Evolutionary conservation across 163 green algal species (phyloP).

Genomic region (Chlamydomonas reinhardtii): DNA sequence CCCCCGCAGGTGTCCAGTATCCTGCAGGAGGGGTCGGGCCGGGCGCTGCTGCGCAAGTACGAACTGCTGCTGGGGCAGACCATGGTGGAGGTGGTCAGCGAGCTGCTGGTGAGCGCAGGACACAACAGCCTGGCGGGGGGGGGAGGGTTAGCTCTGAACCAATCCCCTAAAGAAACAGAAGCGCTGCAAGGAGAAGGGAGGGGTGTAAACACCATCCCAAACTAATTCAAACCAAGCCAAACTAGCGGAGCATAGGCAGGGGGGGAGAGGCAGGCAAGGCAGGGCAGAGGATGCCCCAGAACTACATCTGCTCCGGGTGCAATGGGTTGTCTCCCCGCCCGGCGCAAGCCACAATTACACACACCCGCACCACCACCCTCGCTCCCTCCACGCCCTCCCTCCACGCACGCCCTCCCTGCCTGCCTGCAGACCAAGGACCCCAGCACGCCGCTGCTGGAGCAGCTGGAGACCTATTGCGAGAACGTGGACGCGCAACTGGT

Average conservation of each 20-base stretch:
- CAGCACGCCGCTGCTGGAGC: constrained; percentile 5
- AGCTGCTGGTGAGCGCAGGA: constrained; percentile 48
- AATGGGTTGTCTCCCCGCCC: too few species aligned
- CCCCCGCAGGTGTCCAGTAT: neutral
- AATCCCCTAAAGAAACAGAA: too few species aligned
- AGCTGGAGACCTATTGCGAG: constrained; percentile 41
- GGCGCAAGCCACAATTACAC: too few species aligned
- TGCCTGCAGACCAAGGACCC: constrained; percentile 18
- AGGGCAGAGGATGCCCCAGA: too few species aligned
- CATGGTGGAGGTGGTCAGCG: constrained; percentile 23
- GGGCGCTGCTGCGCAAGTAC: constrained; percentile 31
- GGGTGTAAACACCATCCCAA: too few species aligned
- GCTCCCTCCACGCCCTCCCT: neutral
- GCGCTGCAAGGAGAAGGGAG: too few species aligned
- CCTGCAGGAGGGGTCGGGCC: neutral
- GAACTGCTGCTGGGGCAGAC: neutral
- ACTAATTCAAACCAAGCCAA: too few species aligned
- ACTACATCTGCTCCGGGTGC: too few species aligned
- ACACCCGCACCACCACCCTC: neutral
- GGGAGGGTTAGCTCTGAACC: too few species aligned
- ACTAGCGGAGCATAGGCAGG: too few species aligned
- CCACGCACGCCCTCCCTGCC: neutral
- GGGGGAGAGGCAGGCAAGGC: too few species aligned
- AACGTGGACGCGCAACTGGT: constrained; percentile 24
- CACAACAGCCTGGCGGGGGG: too few species aligned